Conservation (phyloP, 2,329 filamentous ascomycete genomes). For the Neonectria faginata region DNA sequence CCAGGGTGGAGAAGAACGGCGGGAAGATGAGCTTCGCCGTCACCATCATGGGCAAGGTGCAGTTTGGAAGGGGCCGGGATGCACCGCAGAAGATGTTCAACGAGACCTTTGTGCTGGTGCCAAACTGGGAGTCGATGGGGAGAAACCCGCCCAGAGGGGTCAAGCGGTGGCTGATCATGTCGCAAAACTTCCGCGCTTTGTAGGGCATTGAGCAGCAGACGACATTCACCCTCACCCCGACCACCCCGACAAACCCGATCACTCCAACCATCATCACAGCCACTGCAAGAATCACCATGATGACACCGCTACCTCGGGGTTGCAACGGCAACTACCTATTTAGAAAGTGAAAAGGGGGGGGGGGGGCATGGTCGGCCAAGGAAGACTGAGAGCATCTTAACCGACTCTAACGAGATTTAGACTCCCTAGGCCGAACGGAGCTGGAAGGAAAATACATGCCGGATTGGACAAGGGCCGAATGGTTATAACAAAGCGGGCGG, state of each 20-base stretch:
- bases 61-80: conserved; percentile 73
- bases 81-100: conserved; percentile 77
- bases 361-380: background rate
- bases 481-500: background rate
- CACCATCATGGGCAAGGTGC: conserved; percentile 78
- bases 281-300: background rate
- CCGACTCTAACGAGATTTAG: background rate
- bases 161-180: conserved; percentile 74
- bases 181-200: conserved; percentile 76
- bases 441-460: conserved; percentile 12
- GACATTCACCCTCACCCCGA: conserved; percentile 6
- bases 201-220: conserved; percentile 43
- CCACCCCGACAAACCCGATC: no score
- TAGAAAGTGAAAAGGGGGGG: background rate
- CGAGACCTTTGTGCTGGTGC: conserved; percentile 84
- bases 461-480: conserved; percentile 1
- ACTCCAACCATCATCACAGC: no score
- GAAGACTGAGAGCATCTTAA: background rate
- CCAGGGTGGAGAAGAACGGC: conserved; percentile 61
- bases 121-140: conserved; percentile 73
- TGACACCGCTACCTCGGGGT: background rate
- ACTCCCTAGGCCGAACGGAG: background rate
- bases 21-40: conserved; percentile 77
- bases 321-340: background rate
- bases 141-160: conserved; percentile 64